Conservation (phyloP, 768 basidiomycete species). For the Boletellus ananas region DNA sequence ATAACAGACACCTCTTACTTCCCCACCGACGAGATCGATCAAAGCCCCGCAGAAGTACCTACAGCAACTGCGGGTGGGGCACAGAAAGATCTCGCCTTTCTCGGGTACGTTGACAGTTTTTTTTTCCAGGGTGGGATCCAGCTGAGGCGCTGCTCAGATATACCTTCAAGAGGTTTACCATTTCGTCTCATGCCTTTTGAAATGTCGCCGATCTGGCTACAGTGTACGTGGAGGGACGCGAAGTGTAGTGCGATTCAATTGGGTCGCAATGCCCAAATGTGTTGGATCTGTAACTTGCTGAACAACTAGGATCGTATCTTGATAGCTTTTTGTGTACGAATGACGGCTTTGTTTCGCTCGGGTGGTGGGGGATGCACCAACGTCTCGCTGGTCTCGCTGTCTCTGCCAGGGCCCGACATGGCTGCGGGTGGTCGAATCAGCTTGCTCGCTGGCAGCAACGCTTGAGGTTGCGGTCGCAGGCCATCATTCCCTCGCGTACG, state of each 20-base stretch:
- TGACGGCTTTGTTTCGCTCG: too few relatives aligned
- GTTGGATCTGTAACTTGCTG: constrained; percentile 5
- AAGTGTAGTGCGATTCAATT: not conserved
- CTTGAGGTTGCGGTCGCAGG: too few relatives aligned
- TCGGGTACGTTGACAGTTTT: constrained; percentile 42
- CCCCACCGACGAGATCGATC: constrained; percentile 91
- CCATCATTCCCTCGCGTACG: too few relatives aligned
- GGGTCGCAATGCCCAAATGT: not conserved
- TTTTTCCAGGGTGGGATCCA: not conserved
- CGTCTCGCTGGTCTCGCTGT: too few relatives aligned
- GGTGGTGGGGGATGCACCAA: not conserved
- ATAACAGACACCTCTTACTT: constrained; percentile 98
- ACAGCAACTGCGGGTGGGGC: constrained; percentile 38
- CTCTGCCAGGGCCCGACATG: too few relatives aligned
- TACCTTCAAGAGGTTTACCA: constrained; percentile 74
- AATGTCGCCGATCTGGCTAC: not conserved
- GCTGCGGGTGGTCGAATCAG: too few relatives aligned
- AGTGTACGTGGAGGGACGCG: not conserved
- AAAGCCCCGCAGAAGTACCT: constrained; percentile 50
- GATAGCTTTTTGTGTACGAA: not conserved
- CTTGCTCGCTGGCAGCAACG: too few relatives aligned
- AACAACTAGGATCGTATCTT: not conserved
- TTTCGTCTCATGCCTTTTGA: constrained; percentile 56
- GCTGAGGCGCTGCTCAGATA: constrained; percentile 44
- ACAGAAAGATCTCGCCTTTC: constrained; percentile 61